These are phyloP conservation scores for Hylodesmum podocarpum DNA, from an alignment of 306 rosid genomes.

Conservation along the genomic window DNA sequence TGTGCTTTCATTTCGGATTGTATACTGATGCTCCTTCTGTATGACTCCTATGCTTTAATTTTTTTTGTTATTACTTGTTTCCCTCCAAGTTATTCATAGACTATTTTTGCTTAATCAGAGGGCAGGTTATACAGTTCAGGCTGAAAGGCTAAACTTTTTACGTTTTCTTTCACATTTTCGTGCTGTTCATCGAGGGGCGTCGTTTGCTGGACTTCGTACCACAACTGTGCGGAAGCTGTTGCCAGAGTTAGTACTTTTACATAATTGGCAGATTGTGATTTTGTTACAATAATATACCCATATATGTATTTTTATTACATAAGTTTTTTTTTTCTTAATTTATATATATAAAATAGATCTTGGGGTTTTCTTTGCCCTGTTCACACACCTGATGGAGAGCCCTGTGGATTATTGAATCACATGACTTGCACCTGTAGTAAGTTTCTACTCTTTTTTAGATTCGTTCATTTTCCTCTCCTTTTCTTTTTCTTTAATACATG, in stretches of 20 bases:
- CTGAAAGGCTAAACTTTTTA: slow-evolving; percentile 86
- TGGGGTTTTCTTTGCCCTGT: slow-evolving; percentile 99
- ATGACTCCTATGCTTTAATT: background rate
- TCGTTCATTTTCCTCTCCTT: background rate
- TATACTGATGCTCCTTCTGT: background rate
- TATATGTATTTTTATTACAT: background rate
- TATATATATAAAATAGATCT: slow-evolving; percentile 55
- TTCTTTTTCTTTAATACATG: background rate
- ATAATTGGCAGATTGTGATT: background rate
- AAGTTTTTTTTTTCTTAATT: background rate
- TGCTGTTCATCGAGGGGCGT: slow-evolving; percentile 96
- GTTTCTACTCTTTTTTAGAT: slow-evolving; percentile 45
- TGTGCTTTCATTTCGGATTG: background rate
- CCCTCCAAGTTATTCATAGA: slow-evolving; percentile 11
- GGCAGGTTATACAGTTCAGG: slow-evolving; percentile 86
- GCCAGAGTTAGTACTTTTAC: slow-evolving; percentile 71
- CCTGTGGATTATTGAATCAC: slow-evolving; percentile 97
- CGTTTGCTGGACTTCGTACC: slow-evolving; percentile 93
- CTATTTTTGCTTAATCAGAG: slow-evolving; percentile 53
- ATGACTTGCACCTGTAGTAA: slow-evolving; percentile 75
- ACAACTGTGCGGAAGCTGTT: slow-evolving; percentile 94
- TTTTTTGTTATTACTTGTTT: slow-evolving; percentile 15
- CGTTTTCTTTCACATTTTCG: slow-evolving; percentile 93
- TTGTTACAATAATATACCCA: slow-evolving; percentile 2
- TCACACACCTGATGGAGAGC: slow-evolving; percentile 99